Percentiles rank a stretch among this genome's conserved stretches.
Conservation (phyloP, 345 rosid genomes). For the Pugionium cornutum region DNA sequence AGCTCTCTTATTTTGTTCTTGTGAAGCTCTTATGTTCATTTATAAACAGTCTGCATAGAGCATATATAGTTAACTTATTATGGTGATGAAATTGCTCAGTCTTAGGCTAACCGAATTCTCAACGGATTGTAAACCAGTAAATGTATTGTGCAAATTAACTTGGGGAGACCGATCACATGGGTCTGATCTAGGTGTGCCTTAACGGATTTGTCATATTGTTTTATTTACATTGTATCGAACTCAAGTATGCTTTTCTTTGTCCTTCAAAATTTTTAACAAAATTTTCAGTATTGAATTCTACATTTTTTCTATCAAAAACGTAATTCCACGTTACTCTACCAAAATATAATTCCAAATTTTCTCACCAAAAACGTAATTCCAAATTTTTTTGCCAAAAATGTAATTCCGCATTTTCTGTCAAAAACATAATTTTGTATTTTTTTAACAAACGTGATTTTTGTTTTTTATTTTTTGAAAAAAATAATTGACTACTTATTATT, state of each 20-base stretch:
- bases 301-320: too few relatives aligned
- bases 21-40: not conserved
- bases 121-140: not conserved
- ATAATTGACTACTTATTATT: too few relatives aligned
- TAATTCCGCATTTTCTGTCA: too few relatives aligned
- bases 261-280: too few relatives aligned
- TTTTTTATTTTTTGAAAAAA: too few relatives aligned
- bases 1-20: not conserved
- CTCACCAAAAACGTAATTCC: too few relatives aligned
- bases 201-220: not conserved
- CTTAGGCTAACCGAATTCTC: not conserved
- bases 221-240: slow-evolving; percentile 1
- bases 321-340: too few relatives aligned
- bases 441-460: too few relatives aligned
- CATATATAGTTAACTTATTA: slow-evolving; percentile 7
- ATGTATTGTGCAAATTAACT: not conserved
- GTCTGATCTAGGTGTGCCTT: slow-evolving; percentile 18
- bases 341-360: too few relatives aligned
- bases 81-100: slow-evolving; percentile 9
- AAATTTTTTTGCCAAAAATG: too few relatives aligned
- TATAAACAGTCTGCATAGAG: slow-evolving; percentile 15
- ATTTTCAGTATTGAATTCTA: too few relatives aligned
- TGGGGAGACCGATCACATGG: not conserved
- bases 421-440: too few relatives aligned
- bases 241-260: not conserved